These are phyloP conservation scores for Xylariaceae sp. DNA, from an alignment of 2,329 filamentous ascomycete genomes.

Conservation along the genomic window DNA sequence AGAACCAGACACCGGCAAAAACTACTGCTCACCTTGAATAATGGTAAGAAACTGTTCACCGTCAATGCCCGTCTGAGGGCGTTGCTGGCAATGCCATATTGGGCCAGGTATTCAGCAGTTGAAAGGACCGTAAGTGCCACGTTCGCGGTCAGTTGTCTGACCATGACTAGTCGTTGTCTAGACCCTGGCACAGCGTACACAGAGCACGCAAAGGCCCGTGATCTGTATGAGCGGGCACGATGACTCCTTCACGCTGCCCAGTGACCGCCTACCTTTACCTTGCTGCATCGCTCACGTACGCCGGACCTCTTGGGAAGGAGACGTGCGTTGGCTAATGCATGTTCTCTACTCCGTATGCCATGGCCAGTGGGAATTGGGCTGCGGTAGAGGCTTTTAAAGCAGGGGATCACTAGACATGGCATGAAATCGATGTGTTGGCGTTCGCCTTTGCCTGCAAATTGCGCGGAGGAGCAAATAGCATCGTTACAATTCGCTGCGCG, in stretches of 20 bases:
- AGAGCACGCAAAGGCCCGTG: conserved; percentile 2
- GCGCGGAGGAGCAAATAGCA: conserved; percentile 19
- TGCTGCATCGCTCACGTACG: no score
- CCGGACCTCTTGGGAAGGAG: conserved; percentile 17
- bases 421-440: conserved; percentile 24
- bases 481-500: conserved; percentile 6
- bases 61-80: neutral
- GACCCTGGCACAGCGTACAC: no score
- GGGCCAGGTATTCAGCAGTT: conserved; percentile 10
- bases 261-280: neutral
- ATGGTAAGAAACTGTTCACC: conserved; percentile 2
- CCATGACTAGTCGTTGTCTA: no score
- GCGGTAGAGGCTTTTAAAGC: conserved; percentile 5
- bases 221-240: conserved; percentile 15
- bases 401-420: conserved; percentile 5
- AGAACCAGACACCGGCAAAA: no score
- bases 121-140: conserved; percentile 13
- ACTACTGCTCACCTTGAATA: neutral
- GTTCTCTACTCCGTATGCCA: conserved; percentile 12
- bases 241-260: conserved; percentile 18
- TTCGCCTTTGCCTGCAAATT: conserved; percentile 19
- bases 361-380: conserved; percentile 16
- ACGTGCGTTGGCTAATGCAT: conserved; percentile 22
- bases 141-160: conserved; percentile 8
- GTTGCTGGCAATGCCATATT: neutral